These are phyloP conservation scores for Neonectria ditissima DNA, from an alignment of 2,329 filamentous ascomycete species.

Conservation along the genomic window DNA sequence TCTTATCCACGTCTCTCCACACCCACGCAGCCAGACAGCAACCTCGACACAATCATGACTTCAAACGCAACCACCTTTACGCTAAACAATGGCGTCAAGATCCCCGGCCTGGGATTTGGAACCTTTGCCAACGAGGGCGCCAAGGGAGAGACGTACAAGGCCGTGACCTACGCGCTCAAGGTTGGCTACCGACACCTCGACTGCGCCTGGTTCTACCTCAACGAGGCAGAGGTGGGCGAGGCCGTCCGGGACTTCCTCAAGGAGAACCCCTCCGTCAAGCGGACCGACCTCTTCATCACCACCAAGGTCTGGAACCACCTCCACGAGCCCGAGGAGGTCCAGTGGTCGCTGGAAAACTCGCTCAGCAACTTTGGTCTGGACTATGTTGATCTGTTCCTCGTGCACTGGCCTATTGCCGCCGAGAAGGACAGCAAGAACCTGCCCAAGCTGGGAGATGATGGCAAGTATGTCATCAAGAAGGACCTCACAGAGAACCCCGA, in stretches of 20 bases:
- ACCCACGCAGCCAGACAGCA: conserved; percentile 11
- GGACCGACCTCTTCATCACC: conserved; percentile 62
- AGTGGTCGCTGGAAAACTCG: conserved; percentile 60
- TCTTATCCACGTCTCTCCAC: not conserved
- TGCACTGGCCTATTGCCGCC: conserved; percentile 62
- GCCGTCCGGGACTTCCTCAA: conserved; percentile 54
- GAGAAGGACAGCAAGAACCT: conserved; percentile 57
- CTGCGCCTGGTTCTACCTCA: conserved; percentile 60
- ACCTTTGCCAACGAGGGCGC: conserved; percentile 74
- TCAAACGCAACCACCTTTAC: conserved; percentile 54
- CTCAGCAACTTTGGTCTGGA: conserved; percentile 62
- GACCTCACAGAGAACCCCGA: conserved; percentile 45
- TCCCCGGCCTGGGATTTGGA: conserved; percentile 73
- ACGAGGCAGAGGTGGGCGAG: conserved; percentile 57
- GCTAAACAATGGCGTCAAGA: conserved; percentile 65
- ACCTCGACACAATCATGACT: conserved; percentile 30
- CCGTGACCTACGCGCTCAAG: conserved; percentile 57
- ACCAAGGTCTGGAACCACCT: conserved; percentile 72
- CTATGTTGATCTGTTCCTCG: conserved; percentile 65
- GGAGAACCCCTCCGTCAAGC: conserved; percentile 42
- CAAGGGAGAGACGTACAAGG: conserved; percentile 46
- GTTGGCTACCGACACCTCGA: conserved; percentile 61
- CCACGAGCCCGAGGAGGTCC: conserved; percentile 62
- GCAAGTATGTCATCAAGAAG: conserved; percentile 64
- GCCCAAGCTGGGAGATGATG: conserved; percentile 59